Base-by-base conservation (phyloP, 169 alveolate species). In the Sarcocystis neurona region DNA sequence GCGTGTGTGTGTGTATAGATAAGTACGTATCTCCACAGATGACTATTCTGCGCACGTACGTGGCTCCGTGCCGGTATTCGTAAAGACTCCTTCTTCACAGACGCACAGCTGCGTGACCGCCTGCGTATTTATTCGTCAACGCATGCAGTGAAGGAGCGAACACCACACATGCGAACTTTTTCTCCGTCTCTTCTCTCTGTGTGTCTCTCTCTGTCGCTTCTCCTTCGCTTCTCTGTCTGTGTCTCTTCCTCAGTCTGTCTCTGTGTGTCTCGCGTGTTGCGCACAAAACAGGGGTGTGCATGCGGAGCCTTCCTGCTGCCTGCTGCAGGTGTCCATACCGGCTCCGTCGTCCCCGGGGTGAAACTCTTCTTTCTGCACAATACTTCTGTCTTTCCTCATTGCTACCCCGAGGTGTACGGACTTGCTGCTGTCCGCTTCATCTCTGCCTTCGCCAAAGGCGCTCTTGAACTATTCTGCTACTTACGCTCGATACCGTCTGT, bases 361-460 rank as follows among this genome's bases (percentile, higher is more conserved):
- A 90, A 95, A 84, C 88, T 95, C 43, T 89, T 92, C 84, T 97
- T 96, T 93, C 46, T 97, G 48, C 98, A 96, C 88, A 93, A 96
- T 93, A 89, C 95, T 32, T 85, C 87, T 2, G 85, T 93, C 41
- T 96, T 95, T 93, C 97, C 97, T 10, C 74, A 87, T n/a, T 95
- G 96, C 27, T 97, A 96, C 94, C 94, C 97, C 2, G 80, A 72
- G 12, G 47, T 72, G 39, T 72, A 72, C 80, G 80, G 80, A 15
- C 46, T 79, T 23, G 98, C 95, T 41, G 91, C 90, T 27, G 93
- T 93, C 34, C 93, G 92, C 66, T 92, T 92, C 89, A 88, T 96
- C 68, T 94, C 95, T 32, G 92, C 95, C 32, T 95, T 94, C 89
- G 97, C 95, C 23, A 96, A 95, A 93, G 97, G 96, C 12, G 88